Evolutionary conservation across 352 stramenopile genomes (phyloP), one percentile per base, ranked within the genome.

Genomic region (Phytophthora pinifolia): DNA sequence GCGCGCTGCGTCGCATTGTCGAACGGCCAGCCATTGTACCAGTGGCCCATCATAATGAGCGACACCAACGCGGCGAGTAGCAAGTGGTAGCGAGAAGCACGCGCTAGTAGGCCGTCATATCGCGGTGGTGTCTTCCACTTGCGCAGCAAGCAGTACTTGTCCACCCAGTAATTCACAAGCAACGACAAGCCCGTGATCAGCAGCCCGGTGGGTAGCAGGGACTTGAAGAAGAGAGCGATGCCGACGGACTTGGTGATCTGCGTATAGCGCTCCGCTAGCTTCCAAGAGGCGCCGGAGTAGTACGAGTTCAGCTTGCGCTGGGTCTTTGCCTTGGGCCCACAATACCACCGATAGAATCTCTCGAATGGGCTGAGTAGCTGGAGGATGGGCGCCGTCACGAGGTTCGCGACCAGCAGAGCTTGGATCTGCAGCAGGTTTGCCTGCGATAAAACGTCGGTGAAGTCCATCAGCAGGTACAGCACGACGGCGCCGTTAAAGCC

Each of bases 21-120:
- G 37, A 89, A 92, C 5, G 82, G 82, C 82, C 82, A 92, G 33
- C 79, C 79, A 51, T 87, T 78, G 56, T 89, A 92, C 75, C 77
- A 89, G 44, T 88, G 82, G 1, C 78, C 78, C 75, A 85, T 85
- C 78, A 88, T 88, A 10, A 88, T 67, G 7, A 92, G 65, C 31
- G 79, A 79, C 9, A 73, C 74, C 39, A 92, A 49, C 9, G 68
- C 73, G 49, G 87, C 76, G 6, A 88, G 46, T 3, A 92, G 51
- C 54, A 92, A 59, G 48, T 92, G 79, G 51, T 87, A 86, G 8
- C 82, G 68, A 41, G 79, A 88, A 35, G 75, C 64, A 10, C 70
- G 63, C 6, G 82, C 77, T n/a, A 92, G 51, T 15, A 84, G 54
- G 4, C 75, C 81, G 56, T 89, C 72, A 58, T 81, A 88, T 35